Conservation (phyloP, 345 rosid genomes). For the Corchorus olitorius region DNA sequence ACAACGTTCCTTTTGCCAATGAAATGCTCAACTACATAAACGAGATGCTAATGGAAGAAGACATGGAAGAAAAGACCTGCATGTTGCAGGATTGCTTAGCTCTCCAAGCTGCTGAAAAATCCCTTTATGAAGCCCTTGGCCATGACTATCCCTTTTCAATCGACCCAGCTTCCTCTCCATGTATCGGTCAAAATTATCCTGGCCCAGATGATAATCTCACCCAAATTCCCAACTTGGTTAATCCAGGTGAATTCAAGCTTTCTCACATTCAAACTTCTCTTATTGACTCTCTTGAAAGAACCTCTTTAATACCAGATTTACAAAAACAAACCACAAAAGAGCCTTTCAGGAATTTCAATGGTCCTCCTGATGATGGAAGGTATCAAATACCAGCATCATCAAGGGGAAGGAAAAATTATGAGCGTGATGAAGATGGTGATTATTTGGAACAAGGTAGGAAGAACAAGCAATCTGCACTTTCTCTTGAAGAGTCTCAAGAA, state of each 20-base stretch:
- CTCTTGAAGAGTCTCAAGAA: slow-evolving; percentile 41
- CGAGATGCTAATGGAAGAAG: slow-evolving; percentile 89
- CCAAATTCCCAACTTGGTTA: slow-evolving; percentile 10
- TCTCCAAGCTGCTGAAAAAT: slow-evolving; percentile 81
- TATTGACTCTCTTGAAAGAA: slow-evolving; percentile 23
- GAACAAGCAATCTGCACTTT: slow-evolving; percentile 51
- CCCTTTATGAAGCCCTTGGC: slow-evolving; percentile 64
- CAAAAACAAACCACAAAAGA: neutral
- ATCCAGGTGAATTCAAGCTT: slow-evolving; percentile 16
- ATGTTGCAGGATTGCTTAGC: slow-evolving; percentile 81
- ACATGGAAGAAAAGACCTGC: slow-evolving; percentile 59
- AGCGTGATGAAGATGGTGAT: slow-evolving; percentile 37
- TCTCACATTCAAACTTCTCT: neutral
- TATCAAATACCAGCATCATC: slow-evolving; percentile 17
- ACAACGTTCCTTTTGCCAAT: slow-evolving; percentile 10
- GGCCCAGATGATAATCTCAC: slow-evolving; percentile 19
- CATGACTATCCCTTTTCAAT: slow-evolving; percentile 37
- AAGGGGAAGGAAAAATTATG: slow-evolving; percentile 40
- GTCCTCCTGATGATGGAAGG: slow-evolving; percentile 18
- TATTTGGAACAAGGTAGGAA: slow-evolving; percentile 42
- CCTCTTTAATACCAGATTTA: slow-evolving; percentile 28
- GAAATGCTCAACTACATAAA: slow-evolving; percentile 58
- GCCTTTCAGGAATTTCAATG: neutral
- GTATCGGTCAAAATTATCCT: slow-evolving; percentile 4
- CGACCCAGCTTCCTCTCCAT: neutral